These are phyloP conservation scores for Colletotrichum tropicale DNA, from an alignment of 2,329 filamentous ascomycete genomes.

Conservation along the genomic window DNA sequence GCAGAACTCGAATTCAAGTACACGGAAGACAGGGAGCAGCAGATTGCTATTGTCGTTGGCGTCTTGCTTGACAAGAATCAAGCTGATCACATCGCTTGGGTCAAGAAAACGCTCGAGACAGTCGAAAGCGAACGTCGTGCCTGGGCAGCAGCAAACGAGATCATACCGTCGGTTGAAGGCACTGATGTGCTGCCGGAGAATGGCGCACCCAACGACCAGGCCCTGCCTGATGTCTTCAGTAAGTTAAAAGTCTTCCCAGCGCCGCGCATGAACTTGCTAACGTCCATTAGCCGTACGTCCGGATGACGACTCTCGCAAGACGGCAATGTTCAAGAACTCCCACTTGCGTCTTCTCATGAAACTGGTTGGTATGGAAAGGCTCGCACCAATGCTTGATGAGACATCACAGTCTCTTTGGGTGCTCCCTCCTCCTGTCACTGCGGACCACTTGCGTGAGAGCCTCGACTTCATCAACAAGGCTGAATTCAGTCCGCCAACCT, in stretches of 20 bases:
- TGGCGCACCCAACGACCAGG: conserved; percentile 32
- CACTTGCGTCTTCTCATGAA: conserved; percentile 85
- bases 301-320: conserved; percentile 68
- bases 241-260: conserved; percentile 32
- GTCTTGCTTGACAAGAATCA: conserved; percentile 82
- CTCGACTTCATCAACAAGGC: conserved; percentile 77
- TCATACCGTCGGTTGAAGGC: conserved; percentile 49
- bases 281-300: conserved; percentile 58
- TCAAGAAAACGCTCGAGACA: conserved; percentile 72
- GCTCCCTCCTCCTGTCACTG: conserved; percentile 69
- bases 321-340: conserved; percentile 87
- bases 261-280: conserved; percentile 30
- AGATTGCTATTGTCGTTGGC: conserved; percentile 81
- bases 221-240: conserved; percentile 49
- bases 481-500: conserved; percentile 78
- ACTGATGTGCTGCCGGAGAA: conserved; percentile 24
- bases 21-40: conserved; percentile 69
- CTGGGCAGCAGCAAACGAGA: conserved; percentile 77
- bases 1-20: conserved; percentile 85
- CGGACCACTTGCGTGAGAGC: conserved; percentile 69
- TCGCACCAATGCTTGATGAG: conserved; percentile 63
- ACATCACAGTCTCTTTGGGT: conserved; percentile 80
- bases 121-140: conserved; percentile 76
- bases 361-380: conserved; percentile 71
- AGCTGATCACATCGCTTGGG: conserved; percentile 78